Percentiles rank a stretch among this genome's conserved stretches.
Evolutionary conservation across 2,329 filamentous ascomycete genomes (phyloP).

Genomic region (Cytospora mali): DNA sequence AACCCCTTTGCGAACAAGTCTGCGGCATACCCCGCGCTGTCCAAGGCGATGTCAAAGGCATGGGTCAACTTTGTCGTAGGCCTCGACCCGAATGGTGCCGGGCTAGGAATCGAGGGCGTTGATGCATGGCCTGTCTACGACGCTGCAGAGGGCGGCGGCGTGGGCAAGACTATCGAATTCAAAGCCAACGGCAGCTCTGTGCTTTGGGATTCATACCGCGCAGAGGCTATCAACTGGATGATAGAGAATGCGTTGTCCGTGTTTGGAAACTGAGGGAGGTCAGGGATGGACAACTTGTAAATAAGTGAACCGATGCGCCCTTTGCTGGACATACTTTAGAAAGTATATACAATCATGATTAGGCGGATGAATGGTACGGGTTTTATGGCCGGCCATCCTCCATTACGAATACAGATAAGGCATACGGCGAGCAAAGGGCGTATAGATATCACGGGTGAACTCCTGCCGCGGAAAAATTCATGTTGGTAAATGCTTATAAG

Average conservation of each 20-base stretch:
- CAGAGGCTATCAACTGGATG: constrained; percentile 45
- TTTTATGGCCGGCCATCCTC: too few relatives aligned
- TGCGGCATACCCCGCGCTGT: constrained; percentile 44
- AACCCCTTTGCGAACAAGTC: constrained; percentile 47
- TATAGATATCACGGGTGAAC: too few relatives aligned
- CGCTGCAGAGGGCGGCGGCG: constrained; percentile 29
- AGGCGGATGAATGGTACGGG: background rate
- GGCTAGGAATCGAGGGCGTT: constrained; percentile 24
- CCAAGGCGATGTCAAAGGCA: constrained; percentile 51
- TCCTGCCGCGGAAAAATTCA: too few relatives aligned
- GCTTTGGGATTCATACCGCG: constrained; percentile 48
- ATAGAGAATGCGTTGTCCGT: constrained; percentile 24
- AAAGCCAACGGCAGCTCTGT: constrained; percentile 48
- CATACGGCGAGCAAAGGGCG: background rate
- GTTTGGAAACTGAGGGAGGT: constrained; percentile 25
- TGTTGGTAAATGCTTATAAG: too few relatives aligned
- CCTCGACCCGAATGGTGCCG: constrained; percentile 46
- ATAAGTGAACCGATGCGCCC: background rate
- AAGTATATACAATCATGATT: background rate
- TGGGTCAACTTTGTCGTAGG: constrained; percentile 55
- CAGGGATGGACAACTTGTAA: background rate
- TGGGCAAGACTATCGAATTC: constrained; percentile 49
- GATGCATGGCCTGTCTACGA: constrained; percentile 31
- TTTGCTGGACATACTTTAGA: background rate
- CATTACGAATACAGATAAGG: background rate